Conservation (phyloP, 2,329 filamentous ascomycete species). For the Diaporthe citriasiana region DNA sequence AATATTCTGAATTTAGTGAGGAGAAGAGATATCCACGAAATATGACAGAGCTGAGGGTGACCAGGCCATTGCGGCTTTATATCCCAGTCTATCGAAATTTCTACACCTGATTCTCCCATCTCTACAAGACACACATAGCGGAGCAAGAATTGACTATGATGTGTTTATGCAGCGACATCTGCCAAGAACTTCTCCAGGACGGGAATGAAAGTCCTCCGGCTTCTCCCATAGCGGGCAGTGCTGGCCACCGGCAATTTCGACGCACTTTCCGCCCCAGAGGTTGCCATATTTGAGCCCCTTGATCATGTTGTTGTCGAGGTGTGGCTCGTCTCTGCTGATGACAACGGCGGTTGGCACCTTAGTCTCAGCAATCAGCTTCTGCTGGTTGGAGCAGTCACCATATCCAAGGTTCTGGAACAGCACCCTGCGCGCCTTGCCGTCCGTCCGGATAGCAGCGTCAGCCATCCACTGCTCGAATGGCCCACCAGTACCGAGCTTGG, state of each 20-base stretch:
- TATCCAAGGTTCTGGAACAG: conserved; percentile 1
- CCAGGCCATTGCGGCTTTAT: neutral
- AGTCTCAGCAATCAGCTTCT: neutral
- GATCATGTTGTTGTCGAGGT: conserved; percentile 7
- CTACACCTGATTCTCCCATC: neutral
- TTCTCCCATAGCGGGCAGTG: neutral
- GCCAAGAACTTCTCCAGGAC: neutral
- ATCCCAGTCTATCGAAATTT: neutral
- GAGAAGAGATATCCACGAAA: neutral
- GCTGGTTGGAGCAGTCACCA: neutral
- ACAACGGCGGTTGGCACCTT: neutral
- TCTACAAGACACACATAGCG: neutral
- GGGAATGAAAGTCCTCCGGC: neutral
- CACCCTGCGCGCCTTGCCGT: neutral
- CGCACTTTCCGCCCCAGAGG: neutral
- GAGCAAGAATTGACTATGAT: neutral
- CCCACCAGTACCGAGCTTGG: neutral
- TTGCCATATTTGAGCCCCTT: conserved; percentile 1
- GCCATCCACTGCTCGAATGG: conserved; percentile 2
- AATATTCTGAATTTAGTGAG: neutral
- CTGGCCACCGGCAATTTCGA: neutral
- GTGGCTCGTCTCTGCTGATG: neutral
- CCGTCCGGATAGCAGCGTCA: neutral
- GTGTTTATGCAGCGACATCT: neutral
- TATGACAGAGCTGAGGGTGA: neutral